Base-by-base conservation (phyloP, 2,329 filamentous ascomycete genomes). In the Colletotrichum eleusines region DNA sequence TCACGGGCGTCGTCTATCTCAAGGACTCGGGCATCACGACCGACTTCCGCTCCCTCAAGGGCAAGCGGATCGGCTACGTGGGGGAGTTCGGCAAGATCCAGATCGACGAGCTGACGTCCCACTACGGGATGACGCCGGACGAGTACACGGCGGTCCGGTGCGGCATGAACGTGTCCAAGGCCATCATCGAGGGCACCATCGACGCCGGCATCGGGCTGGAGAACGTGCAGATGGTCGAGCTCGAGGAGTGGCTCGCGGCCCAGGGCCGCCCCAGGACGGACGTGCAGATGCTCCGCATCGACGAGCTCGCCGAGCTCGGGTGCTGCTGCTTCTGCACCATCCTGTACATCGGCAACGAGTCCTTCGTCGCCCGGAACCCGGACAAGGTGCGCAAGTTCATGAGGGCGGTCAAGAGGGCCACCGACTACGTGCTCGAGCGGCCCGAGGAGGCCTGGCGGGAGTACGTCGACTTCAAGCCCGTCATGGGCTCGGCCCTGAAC, bases 311-410 rank as follows among this genome's bases (percentile, higher is more conserved):
- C 42, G 91, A 94, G 79, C 85, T 94, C 3, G 92, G 92, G 60
- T 94, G 92, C 84, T 94, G 92, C 87, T 94, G 92, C 85, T 94
- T 94, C 88, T 94, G 92, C 81, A 90, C 89, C 35, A 92, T 94
- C 79, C 85, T 94, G 50, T 94, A 94, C 84, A 94, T 94, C 73
- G 92, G 90, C 76, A 94, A 94, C 80, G 91, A 94, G 76, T 77
- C 77, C 11, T 94, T 94, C 81, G 80, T 94, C 54, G 78, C 83
- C n/a, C 82, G 87, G 71, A 88, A 93, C 81, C 89, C 89, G 0
- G 90, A 89, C 1, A 90, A 91, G 78, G 89, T 92, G 3, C 81
- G 81, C 69, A 87, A 88, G 53, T 94, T 94, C 81, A 84, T 94
- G 82, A 87, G 86, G 55, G 92, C 92, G 35, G 89, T 92, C 77